Percentiles rank a stretch among this genome's conserved stretches.
phyloP scores from a whole-genome alignment of 139 green algal species.

The Tetraselmis chui region DNA sequence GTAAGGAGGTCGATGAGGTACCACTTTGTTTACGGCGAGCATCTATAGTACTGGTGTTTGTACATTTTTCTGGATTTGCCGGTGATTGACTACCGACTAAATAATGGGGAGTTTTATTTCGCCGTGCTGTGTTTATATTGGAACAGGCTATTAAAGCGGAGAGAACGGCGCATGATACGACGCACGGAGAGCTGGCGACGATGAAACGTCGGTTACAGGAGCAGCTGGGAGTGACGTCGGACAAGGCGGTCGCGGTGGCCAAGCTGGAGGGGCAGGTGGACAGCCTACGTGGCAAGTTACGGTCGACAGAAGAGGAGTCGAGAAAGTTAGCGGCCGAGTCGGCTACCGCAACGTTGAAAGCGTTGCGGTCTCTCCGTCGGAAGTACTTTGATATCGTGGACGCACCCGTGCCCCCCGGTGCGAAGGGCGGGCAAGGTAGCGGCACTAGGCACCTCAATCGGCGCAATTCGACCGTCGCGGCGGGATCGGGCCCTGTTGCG shows the following conservation, averaged over 20 bases:
- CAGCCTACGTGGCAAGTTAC: not conserved
- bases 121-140: too few relatives aligned
- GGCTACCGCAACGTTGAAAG: not conserved
- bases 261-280: not conserved
- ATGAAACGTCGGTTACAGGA: not conserved
- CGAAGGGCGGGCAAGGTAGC: too few relatives aligned
- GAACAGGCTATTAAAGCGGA: not conserved
- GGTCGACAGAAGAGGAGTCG: not conserved
- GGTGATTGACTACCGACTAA: too few relatives aligned
- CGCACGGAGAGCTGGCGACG: not conserved
- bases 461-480: not conserved
- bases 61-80: too few relatives aligned
- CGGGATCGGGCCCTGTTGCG: too few relatives aligned
- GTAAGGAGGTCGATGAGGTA: not conserved
- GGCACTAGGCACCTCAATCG: too few relatives aligned
- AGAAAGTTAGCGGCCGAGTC: not conserved
- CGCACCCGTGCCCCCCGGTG: not conserved
- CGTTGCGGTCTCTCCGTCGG: not conserved
- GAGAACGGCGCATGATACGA: not conserved
- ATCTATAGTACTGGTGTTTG: too few relatives aligned
- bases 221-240: not conserved
- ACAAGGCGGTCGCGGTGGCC: not conserved
- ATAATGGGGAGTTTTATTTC: too few relatives aligned
- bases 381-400: not conserved
- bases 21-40: too few relatives aligned